Conservation (phyloP, 371 early-diverging fungal species). For the Mortierella sp. region DNA sequence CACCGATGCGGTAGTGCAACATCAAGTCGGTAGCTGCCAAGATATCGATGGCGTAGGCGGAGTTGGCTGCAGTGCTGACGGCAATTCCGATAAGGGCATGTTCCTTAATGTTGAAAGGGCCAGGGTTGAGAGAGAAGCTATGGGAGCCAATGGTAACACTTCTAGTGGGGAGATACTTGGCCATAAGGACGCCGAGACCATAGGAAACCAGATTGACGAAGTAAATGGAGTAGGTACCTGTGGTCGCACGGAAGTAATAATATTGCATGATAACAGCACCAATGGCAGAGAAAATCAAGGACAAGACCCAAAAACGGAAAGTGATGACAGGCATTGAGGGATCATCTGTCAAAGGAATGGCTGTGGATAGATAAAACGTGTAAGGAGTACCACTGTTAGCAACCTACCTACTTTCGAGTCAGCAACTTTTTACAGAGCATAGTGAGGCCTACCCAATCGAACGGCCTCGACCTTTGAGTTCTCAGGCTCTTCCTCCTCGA, state of each 20-base stretch:
- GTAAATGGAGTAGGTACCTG: slow-evolving; percentile 49
- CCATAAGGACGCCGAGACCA: slow-evolving; percentile 49
- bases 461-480: slow-evolving; percentile 39
- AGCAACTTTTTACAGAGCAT: not conserved
- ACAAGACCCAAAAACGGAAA: slow-evolving; percentile 77
- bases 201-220: slow-evolving; percentile 57
- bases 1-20: slow-evolving; percentile 60
- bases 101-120: slow-evolving; percentile 57
- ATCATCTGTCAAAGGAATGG: slow-evolving; percentile 71
- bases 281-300: slow-evolving; percentile 69
- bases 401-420: not conserved
- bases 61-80: slow-evolving; percentile 36
- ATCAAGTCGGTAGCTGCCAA: slow-evolving; percentile 67
- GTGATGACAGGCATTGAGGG: slow-evolving; percentile 73
- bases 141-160: slow-evolving; percentile 21
- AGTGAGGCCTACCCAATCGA: slow-evolving; percentile 26
- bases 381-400: not conserved
- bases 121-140: slow-evolving; percentile 58
- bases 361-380: slow-evolving; percentile 1
- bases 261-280: slow-evolving; percentile 66
- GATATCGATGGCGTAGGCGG: slow-evolving; percentile 60
- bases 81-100: slow-evolving; percentile 54
- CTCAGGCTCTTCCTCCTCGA: slow-evolving; percentile 16
- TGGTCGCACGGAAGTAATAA: slow-evolving; percentile 55
- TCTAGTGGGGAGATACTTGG: slow-evolving; percentile 33